Percentiles rank a stretch among this genome's conserved stretches.
phyloP scores from a whole-genome alignment of 495 filamentous ascomycete genomes.

The Aspergillus hancockii region DNA sequence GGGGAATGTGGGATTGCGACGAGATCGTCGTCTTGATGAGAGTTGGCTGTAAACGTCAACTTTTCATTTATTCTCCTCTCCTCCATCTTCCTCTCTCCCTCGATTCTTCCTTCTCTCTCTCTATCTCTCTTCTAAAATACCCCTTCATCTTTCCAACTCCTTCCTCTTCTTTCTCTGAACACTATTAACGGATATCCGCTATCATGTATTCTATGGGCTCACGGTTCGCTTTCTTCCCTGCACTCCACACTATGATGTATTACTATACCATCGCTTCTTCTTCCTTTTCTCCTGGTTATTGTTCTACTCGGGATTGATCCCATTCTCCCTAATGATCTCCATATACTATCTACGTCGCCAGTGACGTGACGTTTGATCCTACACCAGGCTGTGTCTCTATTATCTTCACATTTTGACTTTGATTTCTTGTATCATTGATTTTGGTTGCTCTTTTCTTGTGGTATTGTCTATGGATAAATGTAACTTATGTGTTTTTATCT shows the following conservation, averaged over 20 bases:
- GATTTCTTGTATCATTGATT: conserved; percentile 9
- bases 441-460: not conserved
- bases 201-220: conserved; percentile 17
- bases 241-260: conserved; percentile 10
- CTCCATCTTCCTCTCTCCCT: not conserved
- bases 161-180: conserved; percentile 13
- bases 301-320: conserved; percentile 8
- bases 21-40: conserved; percentile 51
- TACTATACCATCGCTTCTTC: conserved; percentile 11
- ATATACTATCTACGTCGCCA: not conserved
- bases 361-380: conserved; percentile 15
- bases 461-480: not conserved
- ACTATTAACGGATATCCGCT: conserved; percentile 7
- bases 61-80: conserved; percentile 8
- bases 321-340: not conserved
- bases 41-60: conserved; percentile 19
- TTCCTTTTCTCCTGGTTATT: conserved; percentile 13
- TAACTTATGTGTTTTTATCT: not conserved
- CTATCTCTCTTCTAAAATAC: too few species aligned
- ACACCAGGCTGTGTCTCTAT: conserved; percentile 32
- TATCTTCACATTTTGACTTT: conserved; percentile 5
- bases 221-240: conserved; percentile 11
- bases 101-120: too few species aligned
- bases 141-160: not conserved
- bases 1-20: conserved; percentile 54